Percentiles rank a stretch among this genome's conserved stretches.
These are phyloP conservation scores for Pyropia haitanensis DNA, from an alignment of 23 red algal genomes.

Conservation along the genomic window DNA sequence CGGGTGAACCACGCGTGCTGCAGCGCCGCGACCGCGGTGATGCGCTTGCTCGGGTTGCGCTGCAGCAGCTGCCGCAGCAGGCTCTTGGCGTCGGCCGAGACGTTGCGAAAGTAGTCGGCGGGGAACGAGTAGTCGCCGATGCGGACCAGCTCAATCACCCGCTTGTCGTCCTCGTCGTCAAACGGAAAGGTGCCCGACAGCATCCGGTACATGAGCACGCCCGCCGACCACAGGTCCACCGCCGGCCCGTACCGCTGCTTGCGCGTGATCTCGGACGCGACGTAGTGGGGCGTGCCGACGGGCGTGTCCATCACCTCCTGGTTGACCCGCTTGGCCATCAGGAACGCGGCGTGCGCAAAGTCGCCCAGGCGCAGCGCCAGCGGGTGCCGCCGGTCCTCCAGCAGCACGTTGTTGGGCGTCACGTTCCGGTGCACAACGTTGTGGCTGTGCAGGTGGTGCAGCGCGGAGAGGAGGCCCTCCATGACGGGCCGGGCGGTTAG, in stretches of 20 bases:
- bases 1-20: conserved; percentile 57
- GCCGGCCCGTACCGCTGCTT: conserved; percentile 65
- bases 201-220: conserved; percentile 87
- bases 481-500: conserved; percentile 45
- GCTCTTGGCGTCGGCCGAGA: conserved; percentile 56
- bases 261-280: conserved; percentile 72
- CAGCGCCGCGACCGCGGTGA: conserved; percentile 38
- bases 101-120: conserved; percentile 18
- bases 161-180: conserved; percentile 21
- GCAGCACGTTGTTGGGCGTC: conserved; percentile 55
- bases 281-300: conserved; percentile 75
- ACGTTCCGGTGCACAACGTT: conserved; percentile 78
- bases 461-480: conserved; percentile 35
- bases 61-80: conserved; percentile 68
- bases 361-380: conserved; percentile 65
- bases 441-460: conserved; percentile 49
- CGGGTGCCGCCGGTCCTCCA: conserved; percentile 31
- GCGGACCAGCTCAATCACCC: conserved; percentile 40
- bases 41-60: conserved; percentile 33
- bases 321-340: conserved; percentile 43
- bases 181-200: conserved; percentile 76
- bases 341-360: conserved; percentile 53
- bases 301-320: conserved; percentile 26
- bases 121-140: conserved; percentile 36
- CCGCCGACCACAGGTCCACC: conserved; percentile 86